A percentile compares a stretch with the other conserved stretches of the same genome.
Conservation (phyloP, 768 basidiomycete genomes). For the Kwoniella shandongensis region DNA sequence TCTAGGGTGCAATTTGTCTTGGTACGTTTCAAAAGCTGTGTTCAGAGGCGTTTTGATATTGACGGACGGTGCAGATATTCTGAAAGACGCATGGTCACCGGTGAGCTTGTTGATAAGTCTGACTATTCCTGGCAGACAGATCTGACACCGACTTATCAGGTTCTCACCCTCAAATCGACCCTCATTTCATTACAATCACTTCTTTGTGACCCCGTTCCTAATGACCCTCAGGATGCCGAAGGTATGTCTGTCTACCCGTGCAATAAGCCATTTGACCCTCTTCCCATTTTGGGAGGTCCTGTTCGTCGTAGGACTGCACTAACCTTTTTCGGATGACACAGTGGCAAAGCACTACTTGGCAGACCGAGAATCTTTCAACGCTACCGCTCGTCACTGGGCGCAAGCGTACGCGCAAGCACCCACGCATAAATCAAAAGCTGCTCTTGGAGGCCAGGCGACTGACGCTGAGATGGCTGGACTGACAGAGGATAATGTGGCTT, state of each 20-base stretch:
- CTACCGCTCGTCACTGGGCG: conserved; percentile 92
- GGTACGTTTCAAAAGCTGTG: conserved; percentile 58
- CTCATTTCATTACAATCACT: conserved; percentile 91
- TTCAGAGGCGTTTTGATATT: not conserved
- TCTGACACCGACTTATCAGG: conserved; percentile 60
- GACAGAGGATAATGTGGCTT: conserved; percentile 76
- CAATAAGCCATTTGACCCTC: too few relatives aligned
- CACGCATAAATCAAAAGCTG: conserved; percentile 43
- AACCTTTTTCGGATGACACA: conserved; percentile 11
- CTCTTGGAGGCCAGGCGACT: conserved; percentile 29
- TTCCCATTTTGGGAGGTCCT: not conserved
- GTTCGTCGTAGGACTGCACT: not conserved
- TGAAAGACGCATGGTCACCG: conserved; percentile 61
- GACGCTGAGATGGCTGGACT: conserved; percentile 73
- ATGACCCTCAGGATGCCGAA: conserved; percentile 96
- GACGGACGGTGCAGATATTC: conserved; percentile 49
- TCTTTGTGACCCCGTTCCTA: conserved; percentile 89
- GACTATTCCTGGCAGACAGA: conserved; percentile 1
- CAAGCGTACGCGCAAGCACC: conserved; percentile 84
- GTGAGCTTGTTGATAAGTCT: conserved; percentile 4
- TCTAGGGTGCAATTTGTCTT: conserved; percentile 81
- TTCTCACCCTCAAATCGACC: conserved; percentile 92
- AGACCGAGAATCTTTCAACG: conserved; percentile 79
- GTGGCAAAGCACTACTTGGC: conserved; percentile 96
- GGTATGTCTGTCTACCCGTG: conserved; percentile 50